Conservation (phyloP, 495 filamentous ascomycete species). For the Daldinia vernicosa region DNA sequence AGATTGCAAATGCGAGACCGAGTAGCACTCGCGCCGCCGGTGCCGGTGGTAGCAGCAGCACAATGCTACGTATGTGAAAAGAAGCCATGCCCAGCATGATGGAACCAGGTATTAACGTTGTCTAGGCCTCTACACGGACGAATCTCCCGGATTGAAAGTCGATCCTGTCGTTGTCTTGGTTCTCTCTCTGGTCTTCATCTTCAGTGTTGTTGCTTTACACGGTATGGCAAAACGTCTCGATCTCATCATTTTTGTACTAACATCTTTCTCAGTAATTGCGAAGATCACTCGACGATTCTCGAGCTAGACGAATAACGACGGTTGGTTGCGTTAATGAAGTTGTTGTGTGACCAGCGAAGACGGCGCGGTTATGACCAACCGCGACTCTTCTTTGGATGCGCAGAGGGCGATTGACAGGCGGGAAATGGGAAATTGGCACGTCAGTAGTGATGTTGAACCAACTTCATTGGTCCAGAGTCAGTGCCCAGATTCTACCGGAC, state of each 20-base stretch:
- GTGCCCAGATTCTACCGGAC: constrained; percentile 14
- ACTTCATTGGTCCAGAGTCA: constrained; percentile 10
- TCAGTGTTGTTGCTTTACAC: constrained; percentile 96
- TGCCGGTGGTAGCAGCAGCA: constrained; percentile 94
- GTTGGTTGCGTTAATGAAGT: constrained; percentile 11
- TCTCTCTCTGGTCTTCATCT: constrained; percentile 94
- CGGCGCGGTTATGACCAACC: constrained; percentile 38
- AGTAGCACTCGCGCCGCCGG: constrained; percentile 91
- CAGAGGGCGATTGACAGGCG: constrained; percentile 5
- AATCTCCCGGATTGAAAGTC: constrained; percentile 94
- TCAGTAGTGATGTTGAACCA: constrained; percentile 22
- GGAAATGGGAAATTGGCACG: constrained; percentile 10
- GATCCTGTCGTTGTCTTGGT: constrained; percentile 97
- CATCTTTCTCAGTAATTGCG: constrained; percentile 78
- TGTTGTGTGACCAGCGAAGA: constrained; percentile 12
- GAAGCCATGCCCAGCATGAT: constrained; percentile 3
- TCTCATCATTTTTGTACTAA: constrained; percentile 16
- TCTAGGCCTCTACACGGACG: constrained; percentile 93
- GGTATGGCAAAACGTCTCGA: constrained; percentile 74
- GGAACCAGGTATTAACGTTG: constrained; percentile 6
- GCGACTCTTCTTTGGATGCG: constrained; percentile 28
- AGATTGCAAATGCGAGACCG: constrained; percentile 88
- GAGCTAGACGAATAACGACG: constrained; percentile 52
- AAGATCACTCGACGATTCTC: constrained; percentile 95
- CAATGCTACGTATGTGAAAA: constrained; percentile 83